phyloP scores from a whole-genome alignment of 2,329 filamentous ascomycete genomes.

The Ceratocystis colombiana region DNA sequence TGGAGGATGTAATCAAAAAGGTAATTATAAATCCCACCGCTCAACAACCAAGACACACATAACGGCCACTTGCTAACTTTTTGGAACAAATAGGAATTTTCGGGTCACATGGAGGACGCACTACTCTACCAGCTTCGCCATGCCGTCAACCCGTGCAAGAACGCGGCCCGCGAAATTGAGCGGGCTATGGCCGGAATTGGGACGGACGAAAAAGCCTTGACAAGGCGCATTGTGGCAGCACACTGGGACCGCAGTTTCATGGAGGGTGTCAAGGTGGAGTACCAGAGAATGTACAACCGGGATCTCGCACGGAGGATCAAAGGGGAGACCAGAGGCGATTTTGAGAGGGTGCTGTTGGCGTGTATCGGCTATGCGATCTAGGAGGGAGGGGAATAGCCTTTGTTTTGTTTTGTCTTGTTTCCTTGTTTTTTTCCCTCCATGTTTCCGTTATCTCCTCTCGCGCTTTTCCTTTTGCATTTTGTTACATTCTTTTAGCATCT shows the following conservation, averaged over 20 bases:
- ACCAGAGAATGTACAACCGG: slow-evolving; percentile 57
- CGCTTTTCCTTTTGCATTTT: not conserved
- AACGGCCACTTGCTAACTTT: not conserved
- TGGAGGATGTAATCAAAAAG: slow-evolving; percentile 65
- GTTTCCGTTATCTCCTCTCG: not conserved
- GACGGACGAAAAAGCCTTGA: slow-evolving; percentile 73
- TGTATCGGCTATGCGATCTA: slow-evolving; percentile 40
- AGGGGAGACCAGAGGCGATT: slow-evolving; percentile 79
- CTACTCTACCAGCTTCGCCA: slow-evolving; percentile 68
- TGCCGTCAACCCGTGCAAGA: slow-evolving; percentile 70
- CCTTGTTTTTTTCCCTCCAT: not conserved
- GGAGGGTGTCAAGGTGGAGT: slow-evolving; percentile 68
- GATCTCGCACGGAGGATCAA: slow-evolving; percentile 60
- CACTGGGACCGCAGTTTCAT: slow-evolving; percentile 76
- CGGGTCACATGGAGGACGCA: slow-evolving; percentile 82
- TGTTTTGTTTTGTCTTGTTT: not conserved
- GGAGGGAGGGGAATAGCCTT: not conserved
- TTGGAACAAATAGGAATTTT: slow-evolving; percentile 55
- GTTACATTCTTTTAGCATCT: no score
- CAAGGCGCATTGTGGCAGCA: slow-evolving; percentile 63
- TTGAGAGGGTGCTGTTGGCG: slow-evolving; percentile 66
- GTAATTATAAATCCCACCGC: slow-evolving; percentile 34
- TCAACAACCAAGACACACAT: no score
- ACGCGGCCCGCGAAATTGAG: slow-evolving; percentile 74
- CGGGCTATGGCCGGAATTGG: slow-evolving; percentile 77